phyloP scores from a whole-genome alignment of 2,329 filamentous ascomycete genomes.

The Diaporthe sp. region DNA sequence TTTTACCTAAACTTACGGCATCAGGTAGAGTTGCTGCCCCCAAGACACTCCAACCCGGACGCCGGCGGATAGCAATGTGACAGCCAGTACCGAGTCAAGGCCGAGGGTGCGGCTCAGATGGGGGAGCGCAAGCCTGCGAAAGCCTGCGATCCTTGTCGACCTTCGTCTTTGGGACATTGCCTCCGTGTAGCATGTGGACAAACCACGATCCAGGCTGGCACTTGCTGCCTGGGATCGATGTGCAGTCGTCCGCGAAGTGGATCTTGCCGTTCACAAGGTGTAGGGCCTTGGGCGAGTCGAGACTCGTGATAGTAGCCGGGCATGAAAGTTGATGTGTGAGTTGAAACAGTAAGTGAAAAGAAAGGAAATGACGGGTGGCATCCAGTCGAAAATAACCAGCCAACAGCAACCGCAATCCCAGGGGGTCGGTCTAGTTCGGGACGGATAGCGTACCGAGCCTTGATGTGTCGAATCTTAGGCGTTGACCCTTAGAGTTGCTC shows the following conservation, averaged over 20 bases:
- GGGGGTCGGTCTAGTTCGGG: background rate
- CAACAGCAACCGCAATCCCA: slow-evolving; percentile 5
- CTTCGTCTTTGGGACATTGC: background rate
- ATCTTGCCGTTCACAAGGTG: background rate
- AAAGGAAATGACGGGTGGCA: slow-evolving; percentile 19
- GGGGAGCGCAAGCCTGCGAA: background rate
- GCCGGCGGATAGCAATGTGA: slow-evolving; percentile 22
- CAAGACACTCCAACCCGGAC: background rate
- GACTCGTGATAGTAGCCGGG: slow-evolving; percentile 1
- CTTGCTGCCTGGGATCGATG: background rate
- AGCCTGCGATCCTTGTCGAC: slow-evolving; percentile 6
- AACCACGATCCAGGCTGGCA: background rate
- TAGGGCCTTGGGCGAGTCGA: slow-evolving; percentile 11
- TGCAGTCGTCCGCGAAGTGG: background rate
- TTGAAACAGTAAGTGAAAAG: background rate
- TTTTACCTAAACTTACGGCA: slow-evolving; percentile 4
- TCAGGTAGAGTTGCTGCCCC: background rate
- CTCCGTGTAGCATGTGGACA: slow-evolving; percentile 20
- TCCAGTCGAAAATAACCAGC: background rate
- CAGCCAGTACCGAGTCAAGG: slow-evolving; percentile 27
- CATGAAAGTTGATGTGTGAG: background rate
- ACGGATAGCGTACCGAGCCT: slow-evolving; percentile 34
- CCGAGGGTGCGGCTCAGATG: slow-evolving; percentile 25
- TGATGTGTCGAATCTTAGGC: slow-evolving; percentile 6
- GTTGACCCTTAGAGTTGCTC: background rate